Conservation (phyloP, 768 basidiomycete genomes). For the Lactarius hatsudake region DNA sequence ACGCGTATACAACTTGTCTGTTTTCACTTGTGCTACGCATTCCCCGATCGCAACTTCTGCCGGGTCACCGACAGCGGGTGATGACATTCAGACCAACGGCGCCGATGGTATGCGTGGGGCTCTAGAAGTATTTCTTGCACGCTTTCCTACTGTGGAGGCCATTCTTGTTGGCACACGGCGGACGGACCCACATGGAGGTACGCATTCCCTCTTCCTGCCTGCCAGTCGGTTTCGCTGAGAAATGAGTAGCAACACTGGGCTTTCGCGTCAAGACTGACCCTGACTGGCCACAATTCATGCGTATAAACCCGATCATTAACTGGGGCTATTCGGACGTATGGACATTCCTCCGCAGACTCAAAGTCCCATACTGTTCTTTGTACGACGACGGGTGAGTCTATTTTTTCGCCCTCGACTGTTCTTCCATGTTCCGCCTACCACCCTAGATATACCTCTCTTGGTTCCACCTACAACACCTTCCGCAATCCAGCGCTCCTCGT, state of each 20-base stretch:
- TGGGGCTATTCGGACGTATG: slow-evolving; percentile 93
- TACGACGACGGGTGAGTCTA: slow-evolving; percentile 81
- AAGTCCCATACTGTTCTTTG: slow-evolving; percentile 82
- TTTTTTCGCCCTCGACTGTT: background rate
- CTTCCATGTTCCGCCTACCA: background rate
- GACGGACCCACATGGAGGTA: slow-evolving; percentile 92
- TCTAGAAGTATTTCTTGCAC: slow-evolving; percentile 65
- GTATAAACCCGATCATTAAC: slow-evolving; percentile 93
- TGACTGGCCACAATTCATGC: slow-evolving; percentile 85
- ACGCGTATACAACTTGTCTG: slow-evolving; percentile 66
- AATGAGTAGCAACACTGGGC: slow-evolving; percentile 57
- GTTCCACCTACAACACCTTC: slow-evolving; percentile 92
- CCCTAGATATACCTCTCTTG: slow-evolving; percentile 91
- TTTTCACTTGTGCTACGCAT: slow-evolving; percentile 54
- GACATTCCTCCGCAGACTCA: slow-evolving; percentile 71
- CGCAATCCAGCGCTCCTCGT: slow-evolving; percentile 79
- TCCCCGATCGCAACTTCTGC: slow-evolving; percentile 36
- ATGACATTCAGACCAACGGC: slow-evolving; percentile 44
- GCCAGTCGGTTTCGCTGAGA: background rate
- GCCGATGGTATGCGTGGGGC: slow-evolving; percentile 78
- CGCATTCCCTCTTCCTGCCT: slow-evolving; percentile 32
- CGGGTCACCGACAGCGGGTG: slow-evolving; percentile 42
- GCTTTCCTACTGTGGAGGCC: slow-evolving; percentile 65
- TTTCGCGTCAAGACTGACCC: slow-evolving; percentile 79
- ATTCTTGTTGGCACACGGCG: slow-evolving; percentile 88